Evolutionary conservation across 352 stramenopile species (phyloP).

Genomic region (Phytopythium helicoides): DNA sequence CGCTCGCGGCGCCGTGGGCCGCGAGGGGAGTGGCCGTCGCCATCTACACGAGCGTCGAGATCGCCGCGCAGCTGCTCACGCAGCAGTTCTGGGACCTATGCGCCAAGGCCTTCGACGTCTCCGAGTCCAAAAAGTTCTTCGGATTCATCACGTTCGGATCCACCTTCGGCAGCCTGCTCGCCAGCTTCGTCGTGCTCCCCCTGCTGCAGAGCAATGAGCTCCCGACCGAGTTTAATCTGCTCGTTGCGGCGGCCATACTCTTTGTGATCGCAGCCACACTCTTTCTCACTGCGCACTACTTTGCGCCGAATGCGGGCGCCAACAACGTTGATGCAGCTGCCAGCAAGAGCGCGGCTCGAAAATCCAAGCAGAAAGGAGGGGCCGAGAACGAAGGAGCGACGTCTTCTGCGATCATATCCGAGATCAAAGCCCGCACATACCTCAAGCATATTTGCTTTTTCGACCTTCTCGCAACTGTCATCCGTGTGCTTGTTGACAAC

Average conservation of each 20-base stretch:
- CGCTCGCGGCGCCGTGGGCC: conserved; percentile 40
- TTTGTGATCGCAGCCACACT: conserved; percentile 61
- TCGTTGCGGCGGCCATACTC: conserved; percentile 51
- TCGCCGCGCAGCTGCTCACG: conserved; percentile 67
- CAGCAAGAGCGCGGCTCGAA: not conserved
- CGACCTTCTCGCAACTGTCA: conserved; percentile 75
- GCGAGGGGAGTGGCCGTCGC: conserved; percentile 43
- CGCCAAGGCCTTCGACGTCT: conserved; percentile 74
- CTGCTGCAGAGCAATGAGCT: conserved; percentile 43
- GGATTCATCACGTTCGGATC: conserved; percentile 85
- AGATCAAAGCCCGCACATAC: conserved; percentile 75
- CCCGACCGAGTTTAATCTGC: conserved; percentile 70
- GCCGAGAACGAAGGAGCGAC: conserved; percentile 7
- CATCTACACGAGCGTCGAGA: conserved; percentile 84
- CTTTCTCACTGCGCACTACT: conserved; percentile 44
- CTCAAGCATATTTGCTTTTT: conserved; percentile 89
- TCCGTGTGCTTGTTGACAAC: conserved; percentile 83
- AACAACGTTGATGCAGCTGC: conserved; percentile 1
- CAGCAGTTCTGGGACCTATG: conserved; percentile 89
- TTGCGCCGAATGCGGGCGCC: conserved; percentile 17
- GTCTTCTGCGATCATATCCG: conserved; percentile 37
- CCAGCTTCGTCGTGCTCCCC: conserved; percentile 72
- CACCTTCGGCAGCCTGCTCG: conserved; percentile 72
- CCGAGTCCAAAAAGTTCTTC: conserved; percentile 85
- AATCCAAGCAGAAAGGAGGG: conserved; percentile 1